These are phyloP conservation scores for Elsinoe batatas DNA, from an alignment of 2,329 filamentous ascomycete species.

Conservation along the genomic window DNA sequence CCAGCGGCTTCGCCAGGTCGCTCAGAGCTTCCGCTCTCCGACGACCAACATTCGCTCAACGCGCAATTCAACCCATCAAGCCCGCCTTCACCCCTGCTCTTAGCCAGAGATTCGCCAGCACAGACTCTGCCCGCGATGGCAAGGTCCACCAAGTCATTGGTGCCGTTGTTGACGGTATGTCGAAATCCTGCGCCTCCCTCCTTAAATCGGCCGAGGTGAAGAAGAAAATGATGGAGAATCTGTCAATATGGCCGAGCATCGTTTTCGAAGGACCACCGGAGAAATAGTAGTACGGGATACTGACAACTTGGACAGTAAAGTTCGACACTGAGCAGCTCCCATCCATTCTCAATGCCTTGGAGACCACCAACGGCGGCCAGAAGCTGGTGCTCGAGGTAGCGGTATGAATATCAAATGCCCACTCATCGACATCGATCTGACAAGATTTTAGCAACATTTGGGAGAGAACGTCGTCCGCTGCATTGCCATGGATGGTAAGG, in stretches of 20 bases:
- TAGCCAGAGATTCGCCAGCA: constrained; percentile 52
- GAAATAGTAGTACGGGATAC: constrained; percentile 1
- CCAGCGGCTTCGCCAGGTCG: constrained; percentile 56
- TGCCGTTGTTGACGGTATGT: constrained; percentile 95
- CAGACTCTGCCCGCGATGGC: constrained; percentile 48
- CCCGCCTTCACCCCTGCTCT: constrained; percentile 50
- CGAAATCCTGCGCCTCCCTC: constrained; percentile 7
- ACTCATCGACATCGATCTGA: constrained; percentile 19
- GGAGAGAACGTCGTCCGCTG: constrained; percentile 98
- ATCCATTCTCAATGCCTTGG: constrained; percentile 92
- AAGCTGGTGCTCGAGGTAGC: constrained; percentile 95
- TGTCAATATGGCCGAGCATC: background rate
- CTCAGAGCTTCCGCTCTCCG: constrained; percentile 51
- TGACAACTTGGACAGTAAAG: constrained; percentile 57
- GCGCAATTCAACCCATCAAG: constrained; percentile 47
- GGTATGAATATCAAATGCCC: constrained; percentile 48
- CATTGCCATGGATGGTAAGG: constrained; percentile 99
- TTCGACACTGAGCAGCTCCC: constrained; percentile 91
- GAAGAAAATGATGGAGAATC: constrained; percentile 1
- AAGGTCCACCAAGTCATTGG: constrained; percentile 80
- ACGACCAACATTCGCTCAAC: constrained; percentile 41
- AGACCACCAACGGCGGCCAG: constrained; percentile 81
- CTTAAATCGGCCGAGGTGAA: constrained; percentile 1
- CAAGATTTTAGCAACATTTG: constrained; percentile 74
- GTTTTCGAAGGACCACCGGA: background rate